Evolutionary conservation across 768 basidiomycete genomes (phyloP).

Genomic region (Agaricus bisporus): DNA sequence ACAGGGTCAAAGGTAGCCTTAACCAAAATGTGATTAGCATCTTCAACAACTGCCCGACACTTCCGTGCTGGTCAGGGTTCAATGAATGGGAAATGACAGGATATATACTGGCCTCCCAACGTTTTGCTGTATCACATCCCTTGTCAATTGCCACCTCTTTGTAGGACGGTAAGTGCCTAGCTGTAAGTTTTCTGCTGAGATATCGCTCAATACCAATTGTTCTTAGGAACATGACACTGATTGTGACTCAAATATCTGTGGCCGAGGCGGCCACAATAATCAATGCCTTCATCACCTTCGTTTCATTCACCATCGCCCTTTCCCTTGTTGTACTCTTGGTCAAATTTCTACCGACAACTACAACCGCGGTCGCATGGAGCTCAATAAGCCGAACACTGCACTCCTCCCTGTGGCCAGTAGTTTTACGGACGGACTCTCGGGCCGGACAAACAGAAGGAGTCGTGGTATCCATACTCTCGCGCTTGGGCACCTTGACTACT

Average conservation of each 20-base stretch:
- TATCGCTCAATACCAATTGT: not conserved
- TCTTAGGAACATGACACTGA: not conserved
- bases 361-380: slow-evolving; percentile 18
- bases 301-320: slow-evolving; percentile 17
- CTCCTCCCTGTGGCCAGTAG: slow-evolving; percentile 15
- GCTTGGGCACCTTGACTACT: slow-evolving; percentile 10
- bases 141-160: too few species aligned
- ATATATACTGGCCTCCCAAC: too few species aligned
- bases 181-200: too few species aligned
- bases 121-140: too few species aligned
- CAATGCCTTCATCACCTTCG: slow-evolving; percentile 16
- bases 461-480: slow-evolving; percentile 13
- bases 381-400: slow-evolving; percentile 16
- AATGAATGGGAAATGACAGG: too few species aligned
- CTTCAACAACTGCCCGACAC: too few species aligned
- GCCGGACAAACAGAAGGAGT: not conserved
- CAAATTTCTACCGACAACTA: slow-evolving; percentile 12
- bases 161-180: too few species aligned
- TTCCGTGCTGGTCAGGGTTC: too few species aligned
- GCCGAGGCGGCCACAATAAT: slow-evolving; percentile 19
- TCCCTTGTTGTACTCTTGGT: slow-evolving; percentile 17
- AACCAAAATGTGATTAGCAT: too few species aligned
- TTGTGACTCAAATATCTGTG: slow-evolving; percentile 15
- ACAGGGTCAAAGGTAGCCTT: too few species aligned
- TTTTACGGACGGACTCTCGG: slow-evolving; percentile 13